Percentiles rank a stretch among this genome's conserved stretches.
phyloP scores from a whole-genome alignment of 345 rosid genomes.

The Syzygium aqueum region DNA sequence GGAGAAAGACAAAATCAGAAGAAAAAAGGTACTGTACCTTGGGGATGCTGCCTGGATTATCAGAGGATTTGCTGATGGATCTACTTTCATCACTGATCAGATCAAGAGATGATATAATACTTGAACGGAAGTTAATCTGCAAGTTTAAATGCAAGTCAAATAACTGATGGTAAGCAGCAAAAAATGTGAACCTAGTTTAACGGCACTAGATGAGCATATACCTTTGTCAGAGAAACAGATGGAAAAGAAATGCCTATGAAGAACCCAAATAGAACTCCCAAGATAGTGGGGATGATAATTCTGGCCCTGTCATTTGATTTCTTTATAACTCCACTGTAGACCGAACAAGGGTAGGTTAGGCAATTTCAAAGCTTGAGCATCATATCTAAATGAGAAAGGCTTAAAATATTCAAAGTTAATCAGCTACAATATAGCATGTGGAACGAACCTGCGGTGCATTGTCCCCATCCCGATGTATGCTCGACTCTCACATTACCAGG shows the following conservation, averaged over 20 bases:
- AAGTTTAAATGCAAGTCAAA: conserved; percentile 15
- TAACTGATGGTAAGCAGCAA: neutral
- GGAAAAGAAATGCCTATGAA: conserved; percentile 69
- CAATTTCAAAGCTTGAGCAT: neutral
- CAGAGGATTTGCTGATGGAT: conserved; percentile 20
- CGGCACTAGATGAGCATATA: conserved; percentile 4
- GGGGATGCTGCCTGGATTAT: conserved; percentile 24
- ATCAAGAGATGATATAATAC: conserved; percentile 42
- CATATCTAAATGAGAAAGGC: neutral
- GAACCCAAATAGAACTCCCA: conserved; percentile 71
- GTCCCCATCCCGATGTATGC: conserved; percentile 28
- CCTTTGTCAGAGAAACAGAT: conserved; percentile 55
- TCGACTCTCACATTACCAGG: conserved; percentile 10
- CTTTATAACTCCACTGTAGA: conserved; percentile 52
- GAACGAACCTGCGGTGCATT: conserved; percentile 55
- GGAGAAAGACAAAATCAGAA: neutral
- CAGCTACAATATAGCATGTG: neutral
- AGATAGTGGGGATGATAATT: conserved; percentile 38
- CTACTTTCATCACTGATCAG: conserved; percentile 20
- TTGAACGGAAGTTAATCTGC: conserved; percentile 64
- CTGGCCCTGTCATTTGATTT: conserved; percentile 48
- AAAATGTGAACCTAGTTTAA: neutral
- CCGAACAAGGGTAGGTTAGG: neutral
- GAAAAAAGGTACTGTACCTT: conserved; percentile 26
- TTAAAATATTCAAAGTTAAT: neutral